Conservation (phyloP, 805 yeast genomes). For the Candida awuae region DNA sequence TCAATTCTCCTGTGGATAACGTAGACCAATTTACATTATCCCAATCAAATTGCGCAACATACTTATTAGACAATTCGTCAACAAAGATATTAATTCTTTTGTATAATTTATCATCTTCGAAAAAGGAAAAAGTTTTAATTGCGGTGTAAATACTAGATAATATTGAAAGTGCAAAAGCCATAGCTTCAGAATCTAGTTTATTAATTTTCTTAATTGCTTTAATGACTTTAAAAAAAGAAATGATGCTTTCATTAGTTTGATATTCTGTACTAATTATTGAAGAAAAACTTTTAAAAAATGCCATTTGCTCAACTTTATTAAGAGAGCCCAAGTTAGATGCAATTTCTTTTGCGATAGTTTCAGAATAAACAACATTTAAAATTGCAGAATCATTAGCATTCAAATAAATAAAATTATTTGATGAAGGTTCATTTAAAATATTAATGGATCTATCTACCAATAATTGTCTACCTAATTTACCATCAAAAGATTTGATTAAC, state of each 20-base stretch:
- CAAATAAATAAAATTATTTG: conserved; percentile 30
- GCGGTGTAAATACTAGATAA: conserved; percentile 28
- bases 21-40: conserved; percentile 21
- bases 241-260: conserved; percentile 26
- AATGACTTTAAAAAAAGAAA: conserved; percentile 29
- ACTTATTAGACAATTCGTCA: conserved; percentile 13
- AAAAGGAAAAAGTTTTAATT: conserved; percentile 17
- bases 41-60: conserved; percentile 33
- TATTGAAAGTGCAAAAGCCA: conserved; percentile 31
- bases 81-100: conserved; percentile 12
- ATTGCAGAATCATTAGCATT: conserved; percentile 42
- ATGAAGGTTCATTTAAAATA: conserved; percentile 12
- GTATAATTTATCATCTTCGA: conserved; percentile 13
- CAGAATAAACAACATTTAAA: conserved; percentile 41
- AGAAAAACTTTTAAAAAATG: conserved; percentile 34
- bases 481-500: conserved; percentile 32
- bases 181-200: conserved; percentile 27
- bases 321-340: conserved; percentile 20
- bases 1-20: conserved; percentile 31
- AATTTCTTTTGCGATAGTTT: conserved; percentile 21
- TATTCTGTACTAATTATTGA: conserved; percentile 30
- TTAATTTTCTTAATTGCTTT: conserved; percentile 23
- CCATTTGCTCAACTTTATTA: conserved; percentile 28
- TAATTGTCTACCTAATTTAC: conserved; percentile 31
- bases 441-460: conserved; percentile 35